A percentile compares a stretch with the other conserved stretches of the same genome.
phyloP scores from a whole-genome alignment of 495 filamentous ascomycete species.

The Penicillium daleae region DNA sequence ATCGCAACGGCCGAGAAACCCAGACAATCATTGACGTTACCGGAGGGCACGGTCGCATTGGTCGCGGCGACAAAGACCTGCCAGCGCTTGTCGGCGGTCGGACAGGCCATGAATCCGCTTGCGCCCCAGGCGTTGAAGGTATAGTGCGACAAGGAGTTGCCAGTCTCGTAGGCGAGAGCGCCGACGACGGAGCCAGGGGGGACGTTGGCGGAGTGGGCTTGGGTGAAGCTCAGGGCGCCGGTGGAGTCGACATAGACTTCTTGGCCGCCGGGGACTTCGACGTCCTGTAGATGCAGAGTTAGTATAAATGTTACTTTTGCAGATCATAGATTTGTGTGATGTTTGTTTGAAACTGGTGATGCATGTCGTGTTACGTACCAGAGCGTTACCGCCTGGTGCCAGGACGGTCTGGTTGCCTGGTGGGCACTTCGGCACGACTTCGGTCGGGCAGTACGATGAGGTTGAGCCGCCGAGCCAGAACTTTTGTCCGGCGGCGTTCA shows the following conservation, averaged over 20 bases:
- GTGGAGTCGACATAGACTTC: slow-evolving; percentile 59
- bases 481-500: slow-evolving; percentile 44
- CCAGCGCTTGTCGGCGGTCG: slow-evolving; percentile 40
- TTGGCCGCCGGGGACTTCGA: slow-evolving; percentile 68
- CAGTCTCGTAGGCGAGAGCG: slow-evolving; percentile 44
- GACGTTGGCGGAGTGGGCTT: slow-evolving; percentile 60
- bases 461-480: slow-evolving; percentile 49
- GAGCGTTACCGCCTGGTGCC: slow-evolving; percentile 36
- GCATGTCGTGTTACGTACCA: slow-evolving; percentile 32
- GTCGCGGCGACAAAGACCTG: slow-evolving; percentile 47
- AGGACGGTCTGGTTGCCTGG: slow-evolving; percentile 49
- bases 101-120: slow-evolving; percentile 50
- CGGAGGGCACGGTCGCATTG: slow-evolving; percentile 46
- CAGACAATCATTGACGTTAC: slow-evolving; percentile 42
- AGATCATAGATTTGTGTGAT: not conserved
- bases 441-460: slow-evolving; percentile 43
- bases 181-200: slow-evolving; percentile 55
- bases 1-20: slow-evolving; percentile 44
- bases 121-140: slow-evolving; percentile 38
- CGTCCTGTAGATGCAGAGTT: slow-evolving; percentile 33
- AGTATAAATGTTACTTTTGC: not conserved
- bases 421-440: slow-evolving; percentile 37
- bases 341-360: not conserved
- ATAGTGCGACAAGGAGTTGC: slow-evolving; percentile 33
- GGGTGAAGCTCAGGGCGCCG: slow-evolving; percentile 63